phyloP scores from a whole-genome alignment of 148 eudicot genomes.

The Diospyros lotus region DNA sequence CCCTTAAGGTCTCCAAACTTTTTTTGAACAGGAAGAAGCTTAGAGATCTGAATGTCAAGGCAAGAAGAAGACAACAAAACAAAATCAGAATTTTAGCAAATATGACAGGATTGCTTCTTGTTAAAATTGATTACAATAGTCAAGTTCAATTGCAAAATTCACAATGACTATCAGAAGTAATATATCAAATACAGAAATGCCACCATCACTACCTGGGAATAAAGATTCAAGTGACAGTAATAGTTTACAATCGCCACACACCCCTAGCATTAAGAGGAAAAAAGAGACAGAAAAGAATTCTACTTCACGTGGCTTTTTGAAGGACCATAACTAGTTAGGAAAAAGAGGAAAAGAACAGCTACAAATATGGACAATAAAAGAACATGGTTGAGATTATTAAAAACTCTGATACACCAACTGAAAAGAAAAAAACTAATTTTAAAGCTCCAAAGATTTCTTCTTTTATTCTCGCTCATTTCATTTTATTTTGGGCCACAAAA shows the following conservation, averaged over 20 bases:
- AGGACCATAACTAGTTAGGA: not conserved
- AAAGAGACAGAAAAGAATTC: too few relatives aligned
- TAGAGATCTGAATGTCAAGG: slow-evolving; percentile 45
- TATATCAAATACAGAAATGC: too few relatives aligned
- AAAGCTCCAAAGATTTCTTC: not conserved
- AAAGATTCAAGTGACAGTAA: too few relatives aligned
- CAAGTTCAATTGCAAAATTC: not conserved
- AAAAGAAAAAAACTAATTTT: too few relatives aligned
- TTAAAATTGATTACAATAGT: not conserved
- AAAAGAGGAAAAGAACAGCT: too few relatives aligned
- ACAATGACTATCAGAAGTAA: too few relatives aligned
- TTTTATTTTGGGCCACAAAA: not conserved
- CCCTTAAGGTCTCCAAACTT: slow-evolving; percentile 65
- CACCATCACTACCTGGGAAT: too few relatives aligned
- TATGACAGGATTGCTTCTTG: not conserved
- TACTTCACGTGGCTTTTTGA: not conserved
- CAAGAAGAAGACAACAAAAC: slow-evolving; percentile 1
- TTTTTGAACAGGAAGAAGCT: slow-evolving; percentile 78
- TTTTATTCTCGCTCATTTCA: not conserved
- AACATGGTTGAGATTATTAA: too few relatives aligned
- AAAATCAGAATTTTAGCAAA: not conserved
- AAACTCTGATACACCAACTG: not conserved
- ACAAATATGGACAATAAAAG: too few relatives aligned
- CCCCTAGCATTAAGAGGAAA: too few relatives aligned
- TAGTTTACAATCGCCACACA: too few relatives aligned